A percentile compares a stretch with the other conserved stretches of the same genome.
These are phyloP conservation scores for Aspergillus brunneoviolaceus DNA, from an alignment of 2,329 filamentous ascomycete species.

Conservation along the genomic window DNA sequence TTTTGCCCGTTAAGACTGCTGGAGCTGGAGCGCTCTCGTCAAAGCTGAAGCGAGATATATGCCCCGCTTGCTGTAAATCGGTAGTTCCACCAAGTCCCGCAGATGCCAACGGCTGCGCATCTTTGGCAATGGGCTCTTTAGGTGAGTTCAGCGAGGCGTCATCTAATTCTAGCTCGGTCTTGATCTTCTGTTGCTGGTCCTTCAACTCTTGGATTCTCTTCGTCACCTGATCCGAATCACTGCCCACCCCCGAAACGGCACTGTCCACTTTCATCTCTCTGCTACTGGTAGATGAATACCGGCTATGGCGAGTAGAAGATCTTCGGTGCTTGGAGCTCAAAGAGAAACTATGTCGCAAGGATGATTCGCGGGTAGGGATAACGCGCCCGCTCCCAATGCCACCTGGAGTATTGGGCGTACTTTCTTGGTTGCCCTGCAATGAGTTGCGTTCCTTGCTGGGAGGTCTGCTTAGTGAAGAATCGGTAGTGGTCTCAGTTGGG, in stretches of 20 bases:
- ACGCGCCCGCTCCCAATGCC: constrained; percentile 50
- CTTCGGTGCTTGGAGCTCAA: constrained; percentile 54
- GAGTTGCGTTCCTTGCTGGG: constrained; percentile 38
- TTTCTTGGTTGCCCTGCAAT: constrained; percentile 27
- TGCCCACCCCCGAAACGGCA: constrained; percentile 38
- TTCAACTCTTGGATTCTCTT: constrained; percentile 59
- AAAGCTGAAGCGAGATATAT: constrained; percentile 9
- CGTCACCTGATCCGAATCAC: constrained; percentile 56
- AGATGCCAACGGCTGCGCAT: constrained; percentile 15
- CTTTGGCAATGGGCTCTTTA: constrained; percentile 16
- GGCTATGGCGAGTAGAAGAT: constrained; percentile 50
- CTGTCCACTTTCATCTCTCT: constrained; percentile 43
- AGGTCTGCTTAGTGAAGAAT: constrained; percentile 21
- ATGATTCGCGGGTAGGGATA: constrained; percentile 69
- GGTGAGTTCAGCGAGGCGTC: constrained; percentile 30
- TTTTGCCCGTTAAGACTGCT: constrained; percentile 62
- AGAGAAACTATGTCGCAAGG: constrained; percentile 57
- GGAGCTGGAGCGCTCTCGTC: constrained; percentile 70
- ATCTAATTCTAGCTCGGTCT: constrained; percentile 48
- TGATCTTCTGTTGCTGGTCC: constrained; percentile 56
- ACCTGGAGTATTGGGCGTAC: constrained; percentile 31
- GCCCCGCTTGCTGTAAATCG: constrained; percentile 14
- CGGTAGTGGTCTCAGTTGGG: constrained; percentile 20
- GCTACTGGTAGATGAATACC: constrained; percentile 38
- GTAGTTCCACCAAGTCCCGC: constrained; percentile 5